Conservation (phyloP, 2,329 filamentous ascomycete genomes). For the Cladosporium sp. region DNA sequence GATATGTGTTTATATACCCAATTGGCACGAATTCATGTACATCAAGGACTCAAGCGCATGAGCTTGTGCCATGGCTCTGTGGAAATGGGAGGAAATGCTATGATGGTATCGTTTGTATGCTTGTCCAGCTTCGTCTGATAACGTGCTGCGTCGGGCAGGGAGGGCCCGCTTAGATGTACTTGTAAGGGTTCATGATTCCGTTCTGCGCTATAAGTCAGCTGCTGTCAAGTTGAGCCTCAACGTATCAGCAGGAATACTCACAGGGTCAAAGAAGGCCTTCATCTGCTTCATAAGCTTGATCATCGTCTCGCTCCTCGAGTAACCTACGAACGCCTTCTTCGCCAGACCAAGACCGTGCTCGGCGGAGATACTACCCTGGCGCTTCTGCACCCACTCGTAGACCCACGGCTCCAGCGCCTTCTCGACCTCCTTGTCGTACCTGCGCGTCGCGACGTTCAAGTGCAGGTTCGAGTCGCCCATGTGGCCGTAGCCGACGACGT, state of each 20-base stretch:
- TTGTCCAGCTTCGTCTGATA: too few relatives aligned
- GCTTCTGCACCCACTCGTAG: constrained; percentile 90
- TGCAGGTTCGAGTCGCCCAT: constrained; percentile 98
- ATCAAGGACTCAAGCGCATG: too few relatives aligned
- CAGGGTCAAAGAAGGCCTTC: constrained; percentile 89
- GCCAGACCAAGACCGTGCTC: constrained; percentile 91
- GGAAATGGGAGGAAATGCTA: too few relatives aligned
- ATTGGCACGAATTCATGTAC: too few relatives aligned
- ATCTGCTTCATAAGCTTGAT: constrained; percentile 89
- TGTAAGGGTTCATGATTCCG: constrained; percentile 98
- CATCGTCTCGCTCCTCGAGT: constrained; percentile 84
- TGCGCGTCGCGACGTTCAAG: constrained; percentile 76
- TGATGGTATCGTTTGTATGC: too few relatives aligned
- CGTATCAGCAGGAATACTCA: constrained; percentile 43
- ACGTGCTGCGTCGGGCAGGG: too few relatives aligned
- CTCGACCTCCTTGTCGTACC: constrained; percentile 84
- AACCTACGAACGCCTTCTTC: constrained; percentile 93
- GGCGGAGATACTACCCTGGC: constrained; percentile 88
- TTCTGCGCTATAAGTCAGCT: constrained; percentile 52
- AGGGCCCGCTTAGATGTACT: constrained; percentile 58
- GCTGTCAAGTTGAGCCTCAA: background rate
- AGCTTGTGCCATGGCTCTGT: too few relatives aligned
- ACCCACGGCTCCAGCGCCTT: constrained; percentile 86
- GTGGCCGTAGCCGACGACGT: constrained; percentile 93
- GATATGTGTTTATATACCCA: too few relatives aligned